phyloP scores from a whole-genome alignment of 345 rosid genomes.

The Conringia planisiliqua region DNA sequence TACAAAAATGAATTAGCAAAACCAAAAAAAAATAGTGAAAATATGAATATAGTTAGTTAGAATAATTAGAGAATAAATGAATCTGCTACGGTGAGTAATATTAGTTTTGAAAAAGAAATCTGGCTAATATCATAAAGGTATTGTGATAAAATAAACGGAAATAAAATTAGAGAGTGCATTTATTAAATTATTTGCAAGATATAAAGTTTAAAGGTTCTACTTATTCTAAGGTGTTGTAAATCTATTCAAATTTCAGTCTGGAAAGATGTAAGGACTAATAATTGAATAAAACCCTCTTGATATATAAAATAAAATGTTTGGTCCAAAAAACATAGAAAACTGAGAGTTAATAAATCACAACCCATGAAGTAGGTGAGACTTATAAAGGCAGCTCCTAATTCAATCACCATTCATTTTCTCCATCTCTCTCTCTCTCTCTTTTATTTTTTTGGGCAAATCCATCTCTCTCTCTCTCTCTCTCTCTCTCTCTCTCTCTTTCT shows the following conservation, averaged over 20 bases:
- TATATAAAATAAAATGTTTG: neutral
- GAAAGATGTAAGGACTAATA: conserved; percentile 22
- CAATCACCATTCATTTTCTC: conserved; percentile 11
- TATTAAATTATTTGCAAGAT: too few species aligned
- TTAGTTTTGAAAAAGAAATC: too few species aligned
- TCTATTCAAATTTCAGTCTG: conserved; percentile 9
- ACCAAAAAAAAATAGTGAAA: too few species aligned
- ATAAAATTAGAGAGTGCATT: too few species aligned
- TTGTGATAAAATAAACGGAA: too few species aligned
- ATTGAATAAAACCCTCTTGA: neutral
- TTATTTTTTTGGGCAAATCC: neutral
- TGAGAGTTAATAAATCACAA: conserved; percentile 8
- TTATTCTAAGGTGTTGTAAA: neutral
- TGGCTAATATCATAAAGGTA: too few species aligned
- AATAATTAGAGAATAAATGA: neutral
- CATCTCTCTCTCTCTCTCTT: conserved; percentile 18
- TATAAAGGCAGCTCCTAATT: conserved; percentile 48
- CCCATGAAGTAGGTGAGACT: conserved; percentile 31
- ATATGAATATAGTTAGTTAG: neutral
- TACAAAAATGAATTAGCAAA: neutral
- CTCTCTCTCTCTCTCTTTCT: conserved; percentile 23
- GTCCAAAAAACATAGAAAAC: conserved; percentile 5
- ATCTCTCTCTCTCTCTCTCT: conserved; percentile 20
- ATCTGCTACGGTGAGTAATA: neutral
- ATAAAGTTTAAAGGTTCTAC: neutral